Evolutionary conservation across 495 filamentous ascomycete genomes (phyloP).

Genomic region (Bryoglossum gracile): DNA sequence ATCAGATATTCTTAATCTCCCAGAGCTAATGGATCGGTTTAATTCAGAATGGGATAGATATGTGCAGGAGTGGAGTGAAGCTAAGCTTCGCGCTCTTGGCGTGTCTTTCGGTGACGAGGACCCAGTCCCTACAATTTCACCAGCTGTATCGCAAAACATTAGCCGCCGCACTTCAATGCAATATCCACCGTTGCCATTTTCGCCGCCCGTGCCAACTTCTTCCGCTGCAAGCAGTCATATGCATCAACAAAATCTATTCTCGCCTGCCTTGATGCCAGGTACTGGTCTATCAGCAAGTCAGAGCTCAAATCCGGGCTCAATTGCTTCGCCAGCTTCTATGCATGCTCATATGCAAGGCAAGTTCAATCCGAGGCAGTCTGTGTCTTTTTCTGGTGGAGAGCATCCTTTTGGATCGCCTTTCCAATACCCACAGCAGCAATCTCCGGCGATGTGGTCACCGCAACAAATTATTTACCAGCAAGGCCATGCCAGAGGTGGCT

Average conservation of each 20-base stretch:
- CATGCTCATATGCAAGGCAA: slow-evolving; percentile 37
- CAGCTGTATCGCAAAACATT: slow-evolving; percentile 43
- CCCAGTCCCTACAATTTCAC: slow-evolving; percentile 36
- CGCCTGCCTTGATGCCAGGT: slow-evolving; percentile 45
- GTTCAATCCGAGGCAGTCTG: slow-evolving; percentile 47
- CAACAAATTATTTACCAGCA: slow-evolving; percentile 47
- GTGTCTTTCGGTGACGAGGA: slow-evolving; percentile 73
- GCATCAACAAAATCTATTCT: slow-evolving; percentile 52
- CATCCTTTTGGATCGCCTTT: slow-evolving; percentile 32
- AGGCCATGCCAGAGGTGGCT: slow-evolving; percentile 44
- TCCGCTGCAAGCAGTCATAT: slow-evolving; percentile 54
- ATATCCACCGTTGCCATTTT: slow-evolving; percentile 59
- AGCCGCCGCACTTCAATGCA: slow-evolving; percentile 57
- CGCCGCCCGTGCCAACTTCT: slow-evolving; percentile 61
- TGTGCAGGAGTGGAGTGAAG: slow-evolving; percentile 71
- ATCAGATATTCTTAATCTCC: background rate
- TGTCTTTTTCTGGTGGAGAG: slow-evolving; percentile 38
- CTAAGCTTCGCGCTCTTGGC: slow-evolving; percentile 84
- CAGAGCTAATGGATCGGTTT: background rate
- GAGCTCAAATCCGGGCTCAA: slow-evolving; percentile 51
- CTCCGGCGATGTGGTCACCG: slow-evolving; percentile 47
- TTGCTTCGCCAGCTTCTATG: slow-evolving; percentile 46
- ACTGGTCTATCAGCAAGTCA: slow-evolving; percentile 45
- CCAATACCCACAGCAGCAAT: slow-evolving; percentile 35
- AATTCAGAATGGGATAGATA: slow-evolving; percentile 64